These are phyloP conservation scores for Phoma sp. DNA, from an alignment of 2,329 filamentous ascomycete genomes.

Conservation along the genomic window DNA sequence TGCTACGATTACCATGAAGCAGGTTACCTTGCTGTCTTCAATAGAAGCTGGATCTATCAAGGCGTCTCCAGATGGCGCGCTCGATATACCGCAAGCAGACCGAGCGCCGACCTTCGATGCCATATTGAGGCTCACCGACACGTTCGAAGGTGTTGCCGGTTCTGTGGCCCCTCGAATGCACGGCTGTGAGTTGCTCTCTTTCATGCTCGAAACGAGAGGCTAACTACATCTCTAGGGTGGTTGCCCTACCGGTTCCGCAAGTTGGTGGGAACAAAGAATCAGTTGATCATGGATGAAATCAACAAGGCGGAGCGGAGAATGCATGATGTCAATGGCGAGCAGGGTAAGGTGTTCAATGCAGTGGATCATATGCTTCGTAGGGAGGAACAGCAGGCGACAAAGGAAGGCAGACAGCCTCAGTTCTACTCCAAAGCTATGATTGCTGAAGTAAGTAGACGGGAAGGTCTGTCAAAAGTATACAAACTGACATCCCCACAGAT, in stretches of 20 bases:
- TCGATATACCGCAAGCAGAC: constrained; percentile 2
- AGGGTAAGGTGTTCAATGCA: constrained; percentile 6
- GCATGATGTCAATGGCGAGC: constrained; percentile 1
- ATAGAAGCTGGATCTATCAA: neutral
- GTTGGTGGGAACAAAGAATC: constrained; percentile 1
- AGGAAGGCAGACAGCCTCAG: constrained; percentile 2
- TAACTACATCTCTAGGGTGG: too few species aligned
- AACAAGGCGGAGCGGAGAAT: constrained; percentile 12
- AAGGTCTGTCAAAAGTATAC: too few species aligned
- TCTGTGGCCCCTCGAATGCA: constrained; percentile 10
- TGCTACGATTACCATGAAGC: constrained; percentile 16
- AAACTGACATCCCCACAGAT: constrained; percentile 24
- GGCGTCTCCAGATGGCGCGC: neutral
- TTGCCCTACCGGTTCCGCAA: too few species aligned
- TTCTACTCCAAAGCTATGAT: constrained; percentile 15
- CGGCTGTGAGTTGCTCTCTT: neutral
- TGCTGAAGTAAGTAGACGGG: constrained; percentile 9
- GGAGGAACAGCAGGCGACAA: constrained; percentile 14
- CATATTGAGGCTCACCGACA: constrained; percentile 13
- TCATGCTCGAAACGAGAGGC: too few species aligned
- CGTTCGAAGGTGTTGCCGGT: constrained; percentile 5
- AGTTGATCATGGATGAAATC: constrained; percentile 6
- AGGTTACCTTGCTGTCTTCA: constrained; percentile 7
- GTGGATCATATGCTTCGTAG: constrained; percentile 21
- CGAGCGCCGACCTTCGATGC: constrained; percentile 16